A percentile compares a stretch with the other conserved stretches of the same genome.
Evolutionary conservation across 2,329 filamentous ascomycete genomes (phyloP).

Genomic region (Rachicladosporium sp.): DNA sequence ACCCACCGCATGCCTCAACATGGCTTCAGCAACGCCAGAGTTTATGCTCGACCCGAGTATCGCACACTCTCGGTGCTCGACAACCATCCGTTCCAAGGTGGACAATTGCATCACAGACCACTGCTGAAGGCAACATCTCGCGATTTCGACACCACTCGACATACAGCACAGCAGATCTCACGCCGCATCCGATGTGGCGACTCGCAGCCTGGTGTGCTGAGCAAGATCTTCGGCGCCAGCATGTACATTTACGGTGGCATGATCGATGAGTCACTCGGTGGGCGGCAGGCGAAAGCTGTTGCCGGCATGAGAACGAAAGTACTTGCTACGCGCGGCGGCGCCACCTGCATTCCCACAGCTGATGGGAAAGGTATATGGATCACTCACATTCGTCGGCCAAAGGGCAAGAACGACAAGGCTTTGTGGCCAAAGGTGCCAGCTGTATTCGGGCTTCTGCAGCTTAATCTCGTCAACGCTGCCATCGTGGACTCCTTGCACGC

Average conservation of each 20-base stretch:
- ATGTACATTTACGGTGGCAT: slow-evolving; percentile 32
- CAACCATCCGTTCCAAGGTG: slow-evolving; percentile 28
- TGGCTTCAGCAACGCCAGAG: background rate
- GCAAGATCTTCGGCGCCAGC: slow-evolving; percentile 24
- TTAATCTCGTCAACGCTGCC: slow-evolving; percentile 21
- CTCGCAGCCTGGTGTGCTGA: slow-evolving; percentile 32
- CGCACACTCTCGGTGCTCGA: slow-evolving; percentile 21
- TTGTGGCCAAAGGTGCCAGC: slow-evolving; percentile 33
- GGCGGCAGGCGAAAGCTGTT: slow-evolving; percentile 5
- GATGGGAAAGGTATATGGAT: slow-evolving; percentile 32
- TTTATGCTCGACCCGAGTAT: slow-evolving; percentile 19
- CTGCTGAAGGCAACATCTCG: slow-evolving; percentile 29
- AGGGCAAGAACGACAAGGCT: slow-evolving; percentile 26
- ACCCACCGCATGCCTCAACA: slow-evolving; percentile 7
- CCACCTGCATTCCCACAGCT: slow-evolving; percentile 26
- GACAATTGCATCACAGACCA: slow-evolving; percentile 25
- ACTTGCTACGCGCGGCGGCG: slow-evolving; percentile 24
- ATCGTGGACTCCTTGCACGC: slow-evolving; percentile 9
- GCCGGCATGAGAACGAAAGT: slow-evolving; percentile 18
- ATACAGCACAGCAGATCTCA: slow-evolving; percentile 28
- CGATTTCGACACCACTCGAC: slow-evolving; percentile 25
- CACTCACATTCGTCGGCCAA: slow-evolving; percentile 28
- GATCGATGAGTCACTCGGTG: slow-evolving; percentile 22
- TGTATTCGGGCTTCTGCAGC: slow-evolving; percentile 22
- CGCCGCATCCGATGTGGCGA: slow-evolving; percentile 30